Base-by-base conservation (phyloP, 805 yeast species). In the Candida broadrunensis region DNA sequence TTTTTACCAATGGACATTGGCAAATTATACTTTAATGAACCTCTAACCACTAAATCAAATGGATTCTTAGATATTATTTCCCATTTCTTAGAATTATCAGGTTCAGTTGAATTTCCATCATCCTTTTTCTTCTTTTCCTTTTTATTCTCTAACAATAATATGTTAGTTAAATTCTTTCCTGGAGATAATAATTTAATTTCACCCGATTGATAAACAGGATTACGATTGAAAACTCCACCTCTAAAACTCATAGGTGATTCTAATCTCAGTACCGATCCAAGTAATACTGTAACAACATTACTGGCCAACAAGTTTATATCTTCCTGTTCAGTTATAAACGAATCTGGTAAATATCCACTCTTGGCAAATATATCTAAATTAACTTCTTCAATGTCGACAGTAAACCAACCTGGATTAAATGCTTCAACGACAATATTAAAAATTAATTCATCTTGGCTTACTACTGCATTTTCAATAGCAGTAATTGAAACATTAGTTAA, bases 281-380 rank as follows among this genome's bases (percentile, higher is more conserved):
- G 66, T 19, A 89, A 63, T 11, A 90, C 80, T 0, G 96, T 89
- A 49, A 83, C 83, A 6, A 70, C 67, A 0, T 35, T 39, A 16
- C 38, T 35, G 4, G 32, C 23, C 13, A 29, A 29, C 17, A 29
- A 5, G 5, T 15, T 18, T 18, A 29, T n/a, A 13, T 17, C 30
- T 20, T 35, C 32, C 13, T 20, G 27, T 1, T 16, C 32, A n/a
- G 32, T 5, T 5, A 29, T 15, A 5, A 26, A 9, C 17, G 31
- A 41, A 26, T 51, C 56, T 2, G 56, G 56, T 24, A 77, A 54
- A 50, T 73, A 76, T 5, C 80, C 72, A 35, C 86, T 78, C 51
- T 81, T 82, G 1, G 91, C 97, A 68, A 91, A 91, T 2, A 91
- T 70, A 58, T 91, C 97, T 32, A 91, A 61, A 49, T 87, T 91